Conservation (phyloP, 352 stramenopile genomes). For the Phytophthora sp. region DNA sequence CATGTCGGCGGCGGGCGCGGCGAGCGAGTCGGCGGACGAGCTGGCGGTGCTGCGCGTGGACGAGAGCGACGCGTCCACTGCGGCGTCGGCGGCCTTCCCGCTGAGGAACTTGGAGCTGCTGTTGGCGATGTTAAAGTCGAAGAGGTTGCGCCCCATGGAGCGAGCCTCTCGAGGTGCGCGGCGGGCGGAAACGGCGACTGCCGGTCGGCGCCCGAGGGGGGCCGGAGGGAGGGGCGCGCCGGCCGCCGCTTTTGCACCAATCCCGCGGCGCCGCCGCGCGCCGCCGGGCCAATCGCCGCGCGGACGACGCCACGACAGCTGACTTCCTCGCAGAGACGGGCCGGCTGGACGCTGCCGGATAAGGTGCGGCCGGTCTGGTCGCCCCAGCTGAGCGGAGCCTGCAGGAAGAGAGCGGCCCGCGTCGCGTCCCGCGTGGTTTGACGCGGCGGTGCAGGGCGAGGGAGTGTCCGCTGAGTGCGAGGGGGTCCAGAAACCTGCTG, state of each 20-base stretch:
- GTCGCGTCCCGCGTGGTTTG: too few species aligned
- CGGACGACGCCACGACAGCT: too few species aligned
- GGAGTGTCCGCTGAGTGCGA: not conserved
- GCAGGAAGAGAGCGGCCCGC: too few species aligned
- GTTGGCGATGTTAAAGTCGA: constrained; percentile 46
- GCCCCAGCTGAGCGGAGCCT: too few species aligned
- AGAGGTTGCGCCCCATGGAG: constrained; percentile 45
- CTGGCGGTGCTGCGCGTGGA: constrained; percentile 38
- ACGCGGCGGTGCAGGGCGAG: constrained; percentile 14
- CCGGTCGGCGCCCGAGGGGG: not conserved
- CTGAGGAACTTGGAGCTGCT: constrained; percentile 45
- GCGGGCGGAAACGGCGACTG: constrained; percentile 14
- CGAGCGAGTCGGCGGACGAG: constrained; percentile 31
- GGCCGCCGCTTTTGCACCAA: too few species aligned
- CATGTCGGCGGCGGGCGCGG: constrained; percentile 18
- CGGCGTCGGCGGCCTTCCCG: constrained; percentile 11
- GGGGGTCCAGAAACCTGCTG: too few species aligned
- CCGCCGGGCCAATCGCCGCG: too few species aligned
- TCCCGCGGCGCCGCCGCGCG: too few species aligned
- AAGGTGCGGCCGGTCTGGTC: too few species aligned
- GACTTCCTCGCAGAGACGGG: too few species aligned
- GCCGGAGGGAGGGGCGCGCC: too few species aligned
- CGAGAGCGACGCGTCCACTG: constrained; percentile 25
- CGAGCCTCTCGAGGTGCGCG: not conserved
- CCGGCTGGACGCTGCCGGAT: too few species aligned